phyloP scores from a whole-genome alignment of 2,329 filamentous ascomycete species.

The Chaetomium olivaceum region DNA sequence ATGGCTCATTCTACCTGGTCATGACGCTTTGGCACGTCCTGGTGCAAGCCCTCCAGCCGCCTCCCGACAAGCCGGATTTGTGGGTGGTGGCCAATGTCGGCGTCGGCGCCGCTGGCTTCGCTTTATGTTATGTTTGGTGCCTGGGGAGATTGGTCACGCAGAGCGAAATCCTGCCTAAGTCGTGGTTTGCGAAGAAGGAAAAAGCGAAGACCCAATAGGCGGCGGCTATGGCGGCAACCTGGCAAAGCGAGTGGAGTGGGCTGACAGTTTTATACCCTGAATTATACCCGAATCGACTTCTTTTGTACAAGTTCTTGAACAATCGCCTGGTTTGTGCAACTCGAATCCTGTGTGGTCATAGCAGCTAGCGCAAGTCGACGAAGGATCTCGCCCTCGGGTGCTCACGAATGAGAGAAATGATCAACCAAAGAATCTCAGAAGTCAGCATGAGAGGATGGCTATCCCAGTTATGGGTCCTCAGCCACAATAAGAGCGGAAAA shows the following conservation, averaged over 20 bases:
- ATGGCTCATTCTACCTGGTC: constrained; percentile 71
- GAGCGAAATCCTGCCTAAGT: constrained; percentile 52
- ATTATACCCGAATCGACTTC: constrained; percentile 12
- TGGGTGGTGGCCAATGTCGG: constrained; percentile 93
- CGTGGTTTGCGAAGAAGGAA: constrained; percentile 34
- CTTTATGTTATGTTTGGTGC: constrained; percentile 89
- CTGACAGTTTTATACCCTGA: constrained; percentile 26
- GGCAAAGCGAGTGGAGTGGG: neutral
- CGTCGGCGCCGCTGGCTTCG: constrained; percentile 81
- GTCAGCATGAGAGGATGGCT: neutral
- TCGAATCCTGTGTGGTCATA: neutral
- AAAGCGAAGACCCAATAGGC: constrained; percentile 45
- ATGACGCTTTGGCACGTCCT: constrained; percentile 82
- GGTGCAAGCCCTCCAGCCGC: constrained; percentile 68
- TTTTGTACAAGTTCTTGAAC: neutral
- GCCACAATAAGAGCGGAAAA: neutral
- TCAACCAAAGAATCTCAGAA: neutral
- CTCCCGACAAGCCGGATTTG: constrained; percentile 79
- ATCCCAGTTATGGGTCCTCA: neutral
- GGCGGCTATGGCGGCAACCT: neutral
- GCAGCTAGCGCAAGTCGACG: too few species aligned
- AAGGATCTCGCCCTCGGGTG: neutral
- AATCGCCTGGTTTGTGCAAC: neutral
- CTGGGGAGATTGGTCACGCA: constrained; percentile 66
- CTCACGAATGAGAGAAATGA: neutral